Evolutionary conservation across 768 basidiomycete genomes (phyloP).

Genomic region (Russula earlei): DNA sequence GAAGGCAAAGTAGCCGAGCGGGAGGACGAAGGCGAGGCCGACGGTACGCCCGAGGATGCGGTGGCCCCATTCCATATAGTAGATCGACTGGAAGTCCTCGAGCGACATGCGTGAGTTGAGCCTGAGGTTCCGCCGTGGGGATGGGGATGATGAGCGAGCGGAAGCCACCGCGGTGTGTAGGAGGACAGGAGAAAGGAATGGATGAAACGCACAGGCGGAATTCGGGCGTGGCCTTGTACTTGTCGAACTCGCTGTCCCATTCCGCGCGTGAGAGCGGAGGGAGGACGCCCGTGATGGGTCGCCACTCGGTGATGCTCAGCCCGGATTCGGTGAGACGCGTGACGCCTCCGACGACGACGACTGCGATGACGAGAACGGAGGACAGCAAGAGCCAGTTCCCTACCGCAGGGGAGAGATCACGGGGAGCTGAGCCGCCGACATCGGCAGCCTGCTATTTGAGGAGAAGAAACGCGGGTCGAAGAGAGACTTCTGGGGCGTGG

Average conservation of each 20-base stretch:
- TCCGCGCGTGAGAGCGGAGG: constrained; percentile 69
- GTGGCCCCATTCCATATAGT: constrained; percentile 98
- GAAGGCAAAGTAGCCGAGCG: constrained; percentile 70
- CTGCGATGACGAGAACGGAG: constrained; percentile 78
- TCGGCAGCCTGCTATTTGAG: constrained; percentile 23
- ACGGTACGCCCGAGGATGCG: constrained; percentile 86
- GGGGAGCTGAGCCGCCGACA: constrained; percentile 31
- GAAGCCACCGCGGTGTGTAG: too few species aligned
- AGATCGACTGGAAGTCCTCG: constrained; percentile 91
- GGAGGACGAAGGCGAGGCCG: constrained; percentile 74
- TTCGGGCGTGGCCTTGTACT: constrained; percentile 92
- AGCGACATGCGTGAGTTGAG: constrained; percentile 83
- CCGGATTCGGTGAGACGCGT: constrained; percentile 97
- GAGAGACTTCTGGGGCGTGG: background rate
- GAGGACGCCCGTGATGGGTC: constrained; percentile 78
- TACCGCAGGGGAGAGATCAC: constrained; percentile 60
- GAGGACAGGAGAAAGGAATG: background rate
- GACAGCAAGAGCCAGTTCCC: constrained; percentile 81
- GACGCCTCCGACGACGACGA: constrained; percentile 92
- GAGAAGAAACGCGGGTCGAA: constrained; percentile 34
- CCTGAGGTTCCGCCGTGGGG: too few species aligned
- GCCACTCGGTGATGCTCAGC: constrained; percentile 97
- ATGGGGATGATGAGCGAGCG: background rate
- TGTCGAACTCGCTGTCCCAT: constrained; percentile 86
- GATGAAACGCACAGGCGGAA: constrained; percentile 71